Evolutionary conservation across 2,329 filamentous ascomycete species (phyloP).

Genomic region (Podosphaera xanthii): DNA sequence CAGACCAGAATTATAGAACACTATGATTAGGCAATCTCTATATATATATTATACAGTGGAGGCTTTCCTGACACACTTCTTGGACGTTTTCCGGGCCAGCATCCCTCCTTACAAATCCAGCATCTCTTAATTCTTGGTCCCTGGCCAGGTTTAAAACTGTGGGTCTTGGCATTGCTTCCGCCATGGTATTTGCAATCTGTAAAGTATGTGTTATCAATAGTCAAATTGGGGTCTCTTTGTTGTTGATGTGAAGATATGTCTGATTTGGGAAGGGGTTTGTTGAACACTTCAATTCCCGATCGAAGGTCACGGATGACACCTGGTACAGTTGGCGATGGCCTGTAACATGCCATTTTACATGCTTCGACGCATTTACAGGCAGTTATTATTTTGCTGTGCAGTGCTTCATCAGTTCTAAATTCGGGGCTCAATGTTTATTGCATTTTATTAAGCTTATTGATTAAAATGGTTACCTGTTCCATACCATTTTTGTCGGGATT

Average conservation of each 20-base stretch:
- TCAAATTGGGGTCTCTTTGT: background rate
- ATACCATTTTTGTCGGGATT: background rate
- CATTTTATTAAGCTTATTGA: background rate
- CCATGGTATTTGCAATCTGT: background rate
- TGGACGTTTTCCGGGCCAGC: background rate
- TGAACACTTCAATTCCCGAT: background rate
- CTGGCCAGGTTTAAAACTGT: background rate
- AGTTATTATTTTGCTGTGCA: background rate
- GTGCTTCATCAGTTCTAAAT: background rate
- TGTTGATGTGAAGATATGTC: background rate
- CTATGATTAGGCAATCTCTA: no score
- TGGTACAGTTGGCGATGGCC: background rate
- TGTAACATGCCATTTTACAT: background rate
- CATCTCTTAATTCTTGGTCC: background rate
- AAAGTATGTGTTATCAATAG: background rate
- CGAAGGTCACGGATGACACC: background rate
- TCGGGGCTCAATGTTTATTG: background rate
- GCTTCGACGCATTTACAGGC: background rate
- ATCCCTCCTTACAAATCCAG: background rate
- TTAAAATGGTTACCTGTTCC: background rate
- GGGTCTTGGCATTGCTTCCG: background rate
- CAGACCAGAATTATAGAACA: no score
- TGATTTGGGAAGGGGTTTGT: background rate
- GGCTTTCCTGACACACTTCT: no score
- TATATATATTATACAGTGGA: no score